Conservation (phyloP, 2,329 filamentous ascomycete species). For the Achaetomium macrosporum region DNA sequence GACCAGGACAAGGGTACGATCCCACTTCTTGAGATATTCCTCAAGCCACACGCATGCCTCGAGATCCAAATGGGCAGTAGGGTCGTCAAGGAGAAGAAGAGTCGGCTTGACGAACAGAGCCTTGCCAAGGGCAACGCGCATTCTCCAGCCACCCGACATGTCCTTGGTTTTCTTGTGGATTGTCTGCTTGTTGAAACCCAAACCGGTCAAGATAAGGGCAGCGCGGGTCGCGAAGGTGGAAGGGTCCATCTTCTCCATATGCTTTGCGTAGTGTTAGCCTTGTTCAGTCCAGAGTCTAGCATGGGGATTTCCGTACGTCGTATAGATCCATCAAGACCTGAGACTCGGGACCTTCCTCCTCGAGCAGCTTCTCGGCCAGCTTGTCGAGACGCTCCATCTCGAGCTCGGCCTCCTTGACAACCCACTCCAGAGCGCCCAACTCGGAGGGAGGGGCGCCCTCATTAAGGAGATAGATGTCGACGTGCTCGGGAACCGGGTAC, state of each 20-base stretch:
- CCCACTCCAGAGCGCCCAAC: constrained; percentile 91
- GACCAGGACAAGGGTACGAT: constrained; percentile 90
- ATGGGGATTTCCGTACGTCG: constrained; percentile 59
- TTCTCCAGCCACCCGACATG: constrained; percentile 99
- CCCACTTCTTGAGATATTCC: constrained; percentile 99
- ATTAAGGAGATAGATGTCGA: constrained; percentile 98
- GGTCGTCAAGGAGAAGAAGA: constrained; percentile 91
- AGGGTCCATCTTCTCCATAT: constrained; percentile 98
- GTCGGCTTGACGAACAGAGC: constrained; percentile 98
- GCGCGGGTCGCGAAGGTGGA: constrained; percentile 94
- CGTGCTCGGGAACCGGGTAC: constrained; percentile 89
- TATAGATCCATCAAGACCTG: constrained; percentile 90
- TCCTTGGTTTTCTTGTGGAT: constrained; percentile 99
- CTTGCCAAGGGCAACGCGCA: constrained; percentile 97
- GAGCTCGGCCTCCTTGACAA: constrained; percentile 87
- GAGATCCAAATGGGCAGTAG: constrained; percentile 97
- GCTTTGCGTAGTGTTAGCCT: constrained; percentile 46
- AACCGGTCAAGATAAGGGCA: constrained; percentile 93
- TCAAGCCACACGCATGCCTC: constrained; percentile 99
- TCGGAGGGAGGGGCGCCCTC: constrained; percentile 89
- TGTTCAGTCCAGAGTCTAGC: not conserved
- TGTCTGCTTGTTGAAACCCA: constrained; percentile 97
- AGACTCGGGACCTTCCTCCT: constrained; percentile 86
- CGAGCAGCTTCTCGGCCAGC: constrained; percentile 81
- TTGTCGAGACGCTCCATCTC: constrained; percentile 88